A percentile compares a stretch with the other conserved stretches of the same genome.
These are phyloP conservation scores for Hyphodiscus sp. DNA, from an alignment of 2,329 filamentous ascomycete genomes.

Conservation along the genomic window DNA sequence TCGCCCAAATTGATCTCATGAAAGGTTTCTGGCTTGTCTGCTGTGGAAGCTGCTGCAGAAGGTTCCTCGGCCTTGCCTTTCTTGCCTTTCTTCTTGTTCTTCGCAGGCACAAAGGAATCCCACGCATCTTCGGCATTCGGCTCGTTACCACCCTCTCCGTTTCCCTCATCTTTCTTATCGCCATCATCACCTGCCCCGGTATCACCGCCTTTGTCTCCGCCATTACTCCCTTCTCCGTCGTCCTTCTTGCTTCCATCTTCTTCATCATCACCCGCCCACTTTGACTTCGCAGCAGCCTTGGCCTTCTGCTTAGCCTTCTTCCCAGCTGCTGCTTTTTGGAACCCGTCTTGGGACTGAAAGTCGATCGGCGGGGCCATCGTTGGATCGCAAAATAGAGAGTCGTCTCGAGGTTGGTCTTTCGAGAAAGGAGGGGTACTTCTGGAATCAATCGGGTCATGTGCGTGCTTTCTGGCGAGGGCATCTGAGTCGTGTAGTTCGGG, in stretches of 20 bases:
- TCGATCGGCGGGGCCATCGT: conserved; percentile 44
- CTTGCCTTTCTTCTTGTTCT: conserved; percentile 50
- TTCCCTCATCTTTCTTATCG: conserved; percentile 31
- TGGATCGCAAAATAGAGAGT: conserved; percentile 41
- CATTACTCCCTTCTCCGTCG: conserved; percentile 32
- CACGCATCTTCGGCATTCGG: conserved; percentile 45
- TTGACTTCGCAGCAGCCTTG: conserved; percentile 33
- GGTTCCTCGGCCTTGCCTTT: conserved; percentile 33
- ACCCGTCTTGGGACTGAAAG: conserved; percentile 48
- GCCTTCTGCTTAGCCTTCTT: conserved; percentile 37
- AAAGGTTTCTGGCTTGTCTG: conserved; percentile 47
- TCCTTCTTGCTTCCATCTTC: conserved; percentile 40
- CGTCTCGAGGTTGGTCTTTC: conserved; percentile 9
- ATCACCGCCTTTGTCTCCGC: conserved; percentile 30
- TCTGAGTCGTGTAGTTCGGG: conserved; percentile 22
- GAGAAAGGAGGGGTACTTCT: conserved; percentile 17
- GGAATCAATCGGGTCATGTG: conserved; percentile 16
- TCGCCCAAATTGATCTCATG: conserved; percentile 64
- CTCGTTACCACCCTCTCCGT: conserved; percentile 35
- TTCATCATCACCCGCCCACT: conserved; percentile 43
- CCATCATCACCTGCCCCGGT: conserved; percentile 30
- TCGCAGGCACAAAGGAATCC: conserved; percentile 39
- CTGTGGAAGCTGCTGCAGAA: conserved; percentile 30
- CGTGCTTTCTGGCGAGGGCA: conserved; percentile 22
- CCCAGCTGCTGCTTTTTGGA: conserved; percentile 46